These are phyloP conservation scores for Aristolochia fimbriata DNA, from an alignment of 164 flowering plant genomes.

Conservation along the genomic window DNA sequence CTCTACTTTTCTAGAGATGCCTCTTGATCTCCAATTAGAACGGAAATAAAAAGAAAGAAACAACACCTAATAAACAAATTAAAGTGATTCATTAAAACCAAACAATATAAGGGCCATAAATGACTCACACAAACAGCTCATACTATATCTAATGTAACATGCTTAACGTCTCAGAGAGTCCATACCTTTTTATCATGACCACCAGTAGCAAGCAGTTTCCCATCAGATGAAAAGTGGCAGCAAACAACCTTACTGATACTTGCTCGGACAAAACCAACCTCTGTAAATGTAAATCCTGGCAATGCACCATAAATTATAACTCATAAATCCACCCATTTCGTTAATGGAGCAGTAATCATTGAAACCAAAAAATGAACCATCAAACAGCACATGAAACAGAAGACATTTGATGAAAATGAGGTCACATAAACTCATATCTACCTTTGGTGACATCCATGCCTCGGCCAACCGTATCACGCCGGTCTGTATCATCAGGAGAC, in stretches of 20 bases:
- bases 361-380: no score
- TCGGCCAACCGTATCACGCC: slow-evolving; percentile 71
- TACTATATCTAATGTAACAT: no score
- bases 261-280: slow-evolving; percentile 54
- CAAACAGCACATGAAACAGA: no score
- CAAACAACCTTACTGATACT: slow-evolving; percentile 72
- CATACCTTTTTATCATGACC: slow-evolving; percentile 83
- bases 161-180: no score
- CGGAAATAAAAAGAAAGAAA: no score
- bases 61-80: no score
- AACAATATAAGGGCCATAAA: not conserved
- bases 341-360: no score
- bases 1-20: no score
- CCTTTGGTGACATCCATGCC: slow-evolving; percentile 86
- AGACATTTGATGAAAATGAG: no score
- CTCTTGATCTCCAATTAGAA: no score
- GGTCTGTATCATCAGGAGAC: slow-evolving; percentile 83
- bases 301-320: not conserved
- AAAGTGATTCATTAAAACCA: not conserved
- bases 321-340: no score
- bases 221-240: slow-evolving; percentile 97
- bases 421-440: slow-evolving; percentile 6
- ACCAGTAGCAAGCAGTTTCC: slow-evolving; percentile 89
- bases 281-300: slow-evolving; percentile 68
- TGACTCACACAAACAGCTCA: not conserved